phyloP scores from a whole-genome alignment of 495 filamentous ascomycete genomes.

The Bathelium albidoporum region DNA sequence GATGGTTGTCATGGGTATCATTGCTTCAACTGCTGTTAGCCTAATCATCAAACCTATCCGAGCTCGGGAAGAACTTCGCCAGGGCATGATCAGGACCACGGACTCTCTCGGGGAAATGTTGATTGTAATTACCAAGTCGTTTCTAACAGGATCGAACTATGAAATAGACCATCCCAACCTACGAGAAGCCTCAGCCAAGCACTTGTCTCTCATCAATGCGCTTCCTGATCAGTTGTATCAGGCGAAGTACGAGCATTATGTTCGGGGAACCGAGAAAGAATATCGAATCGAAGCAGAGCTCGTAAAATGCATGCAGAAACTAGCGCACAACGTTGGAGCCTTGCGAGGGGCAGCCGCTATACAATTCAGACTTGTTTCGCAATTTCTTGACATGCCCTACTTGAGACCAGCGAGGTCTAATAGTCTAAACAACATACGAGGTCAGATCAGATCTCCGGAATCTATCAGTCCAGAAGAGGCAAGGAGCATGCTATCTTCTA shows the following conservation, averaged over 20 bases:
- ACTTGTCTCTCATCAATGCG: constrained; percentile 57
- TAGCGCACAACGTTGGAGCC: constrained; percentile 85
- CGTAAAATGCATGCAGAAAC: constrained; percentile 72
- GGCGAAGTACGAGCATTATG: constrained; percentile 81
- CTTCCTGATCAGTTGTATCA: constrained; percentile 76
- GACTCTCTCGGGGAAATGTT: constrained; percentile 72
- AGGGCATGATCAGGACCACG: constrained; percentile 65
- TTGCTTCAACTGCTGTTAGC: constrained; percentile 63
- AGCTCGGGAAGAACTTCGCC: constrained; percentile 62
- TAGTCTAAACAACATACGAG: not conserved
- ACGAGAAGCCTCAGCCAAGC: constrained; percentile 52
- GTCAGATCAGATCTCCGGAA: not conserved
- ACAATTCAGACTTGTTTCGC: constrained; percentile 73
- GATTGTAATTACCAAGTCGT: constrained; percentile 70
- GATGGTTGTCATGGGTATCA: constrained; percentile 80
- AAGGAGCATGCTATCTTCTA: constrained; percentile 43
- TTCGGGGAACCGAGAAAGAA: constrained; percentile 70
- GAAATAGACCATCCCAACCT: constrained; percentile 58
- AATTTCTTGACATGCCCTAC: constrained; percentile 29
- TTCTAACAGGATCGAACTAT: constrained; percentile 74
- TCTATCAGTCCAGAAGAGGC: not conserved
- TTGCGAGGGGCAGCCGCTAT: constrained; percentile 79
- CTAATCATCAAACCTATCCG: constrained; percentile 72
- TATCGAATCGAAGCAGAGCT: constrained; percentile 71
- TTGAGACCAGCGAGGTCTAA: constrained; percentile 8